Evolutionary conservation across 257 asterid species (phyloP).

Genomic region (Solanum infundibuliforme): DNA sequence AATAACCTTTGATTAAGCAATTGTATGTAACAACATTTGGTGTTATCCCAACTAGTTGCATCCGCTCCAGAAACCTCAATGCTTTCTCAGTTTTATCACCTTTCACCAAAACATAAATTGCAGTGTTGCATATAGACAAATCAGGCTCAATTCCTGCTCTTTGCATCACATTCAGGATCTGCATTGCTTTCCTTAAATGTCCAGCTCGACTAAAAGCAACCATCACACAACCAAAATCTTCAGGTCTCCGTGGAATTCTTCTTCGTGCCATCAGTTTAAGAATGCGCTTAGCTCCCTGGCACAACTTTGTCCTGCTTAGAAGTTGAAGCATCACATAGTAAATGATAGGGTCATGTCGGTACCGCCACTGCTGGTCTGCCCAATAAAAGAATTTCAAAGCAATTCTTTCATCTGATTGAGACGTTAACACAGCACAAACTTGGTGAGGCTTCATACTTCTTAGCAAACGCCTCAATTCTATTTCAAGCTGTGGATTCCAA

Average conservation of each 20-base stretch:
- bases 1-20: conserved; percentile 79
- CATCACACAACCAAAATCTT: conserved; percentile 83
- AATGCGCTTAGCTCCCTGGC: conserved; percentile 88
- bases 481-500: conserved; percentile 70
- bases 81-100: conserved; percentile 67
- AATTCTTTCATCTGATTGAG: conserved; percentile 72
- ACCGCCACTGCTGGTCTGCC: conserved; percentile 94
- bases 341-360: conserved; percentile 58
- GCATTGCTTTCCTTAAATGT: conserved; percentile 71
- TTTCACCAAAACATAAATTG: conserved; percentile 77
- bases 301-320: conserved; percentile 74
- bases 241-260: conserved; percentile 46
- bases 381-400: conserved; percentile 76
- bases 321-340: conserved; percentile 69
- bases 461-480: conserved; percentile 55
- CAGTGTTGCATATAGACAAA: conserved; percentile 58
- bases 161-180: conserved; percentile 63
- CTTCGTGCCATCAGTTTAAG: conserved; percentile 61
- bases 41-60: conserved; percentile 62
- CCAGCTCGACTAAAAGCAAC: conserved; percentile 93
- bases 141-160: conserved; percentile 68
- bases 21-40: conserved; percentile 66
- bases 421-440: conserved; percentile 65
- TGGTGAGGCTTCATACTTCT: conserved; percentile 61
- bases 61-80: conserved; percentile 58